Evolutionary conservation across 768 basidiomycete species (phyloP).

Genomic region (Xanthoconium purpureum): DNA sequence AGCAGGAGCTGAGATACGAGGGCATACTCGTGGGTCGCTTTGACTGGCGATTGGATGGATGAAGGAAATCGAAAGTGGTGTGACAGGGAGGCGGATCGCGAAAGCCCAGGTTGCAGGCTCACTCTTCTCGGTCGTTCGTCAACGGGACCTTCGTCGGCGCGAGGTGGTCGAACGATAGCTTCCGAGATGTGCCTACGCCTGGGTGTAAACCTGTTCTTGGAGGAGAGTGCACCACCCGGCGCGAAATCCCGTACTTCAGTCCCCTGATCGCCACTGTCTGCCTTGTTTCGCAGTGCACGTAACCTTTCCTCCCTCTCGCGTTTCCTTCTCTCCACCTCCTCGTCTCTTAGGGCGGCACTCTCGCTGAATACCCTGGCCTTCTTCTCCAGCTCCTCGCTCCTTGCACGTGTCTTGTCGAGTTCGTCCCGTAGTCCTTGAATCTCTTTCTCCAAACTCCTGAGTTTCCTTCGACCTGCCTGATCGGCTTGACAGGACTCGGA

Average conservation of each 20-base stretch:
- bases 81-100: constrained; percentile 28
- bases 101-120: constrained; percentile 17
- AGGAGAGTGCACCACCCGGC: constrained; percentile 47
- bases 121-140: constrained; percentile 19
- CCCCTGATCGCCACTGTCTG: constrained; percentile 30
- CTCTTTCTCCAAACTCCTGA: constrained; percentile 77
- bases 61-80: constrained; percentile 14
- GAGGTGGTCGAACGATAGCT: constrained; percentile 13
- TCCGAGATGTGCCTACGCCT: constrained; percentile 33
- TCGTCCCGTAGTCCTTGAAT: constrained; percentile 71
- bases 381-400: constrained; percentile 69
- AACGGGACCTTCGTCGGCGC: constrained; percentile 4
- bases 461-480: constrained; percentile 60
- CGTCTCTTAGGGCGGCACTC: constrained; percentile 25
- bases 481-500: constrained; percentile 65
- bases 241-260: constrained; percentile 55
- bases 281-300: constrained; percentile 47
- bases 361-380: constrained; percentile 46
- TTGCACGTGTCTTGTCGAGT: constrained; percentile 70
- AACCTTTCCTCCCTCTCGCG: constrained; percentile 50
- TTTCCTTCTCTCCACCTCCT: constrained; percentile 28
- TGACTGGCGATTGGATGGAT: constrained; percentile 12
- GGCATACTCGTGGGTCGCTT: constrained; percentile 39
- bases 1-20: constrained; percentile 68
- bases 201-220: constrained; percentile 19